Evolutionary conservation across 1,284 basidiomycete genomes (phyloP), one percentile per base, ranked within the genome.

Genomic region (Puccinia horiana): DNA sequence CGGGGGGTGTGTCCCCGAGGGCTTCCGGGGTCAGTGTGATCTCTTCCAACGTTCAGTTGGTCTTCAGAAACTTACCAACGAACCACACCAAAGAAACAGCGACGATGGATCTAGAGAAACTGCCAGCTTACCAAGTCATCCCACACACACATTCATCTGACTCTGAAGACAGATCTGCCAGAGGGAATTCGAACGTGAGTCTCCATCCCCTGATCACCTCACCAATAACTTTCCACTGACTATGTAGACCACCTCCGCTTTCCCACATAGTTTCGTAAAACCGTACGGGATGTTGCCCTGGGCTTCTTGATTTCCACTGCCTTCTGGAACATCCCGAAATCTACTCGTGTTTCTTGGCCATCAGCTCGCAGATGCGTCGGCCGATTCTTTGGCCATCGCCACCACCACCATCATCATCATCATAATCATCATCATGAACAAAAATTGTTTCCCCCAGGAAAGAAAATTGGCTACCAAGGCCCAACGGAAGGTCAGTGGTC

Each of bases 241-340:
- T 6, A 32, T 32, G 12, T 11, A 26, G 29, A 16, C 52, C n/a
- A 47, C 44, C 32, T 32, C 9, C 47, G 5, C 49, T 26, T 35
- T 20, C 44, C 49, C 8, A 18, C 52, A 54, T 32, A 82, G 80
- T 67, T 65, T 14, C 58, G 65, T 9, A 73, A 70, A 65, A 67
- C 80, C 1, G 4, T 82, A 23, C 80, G 80, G 16, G 80, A 82
- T 76, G 80, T 76, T 49, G 32, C 47, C 2, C 23, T 82, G 14
- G 80, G 80, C 2, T 82, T 82, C 58, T 42, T 82, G 63, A 54
- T 82, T 16, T 73, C 80, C 3, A 76, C 58, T 44, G 72, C 49
- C 42, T 40, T 75, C 23, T 82, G 80, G 80, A 52, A 32, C 0
- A 75, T 74, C 44, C 80, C 80, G n/a, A 74, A 49, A 14, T 54